Evolutionary conservation across 306 rosid genomes (phyloP), one percentile per base, ranked within the genome.

Genomic region (Trichosanthes truncata): DNA sequence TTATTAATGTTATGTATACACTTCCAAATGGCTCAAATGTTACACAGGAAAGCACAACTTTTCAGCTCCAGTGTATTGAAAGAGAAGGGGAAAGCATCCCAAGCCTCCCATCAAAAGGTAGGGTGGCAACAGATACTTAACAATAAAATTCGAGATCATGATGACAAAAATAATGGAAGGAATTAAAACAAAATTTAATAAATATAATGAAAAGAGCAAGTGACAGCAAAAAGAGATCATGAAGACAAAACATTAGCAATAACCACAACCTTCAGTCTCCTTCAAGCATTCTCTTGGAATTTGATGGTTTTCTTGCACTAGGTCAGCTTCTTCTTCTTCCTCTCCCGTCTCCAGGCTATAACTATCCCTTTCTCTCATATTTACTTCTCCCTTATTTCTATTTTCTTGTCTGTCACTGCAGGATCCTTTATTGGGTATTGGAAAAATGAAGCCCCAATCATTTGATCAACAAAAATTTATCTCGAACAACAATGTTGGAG

Each of bases 391-490:
- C 75, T 73, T 78, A 61, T 83, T 87, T 80, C 85, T 84, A 82
- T 82, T 86, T 74, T 81, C 89, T 78, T 80, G 81, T 79, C 88
- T 86, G 86, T 88, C 89, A 82, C 90, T 84, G 65, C 80, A 33
- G 79, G 82, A 82, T 84, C 82, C 81, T 82, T 82, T 80, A 79
- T 83, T 90, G 76, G 76, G 76, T 71, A 71, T 84, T 80, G 84
- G 51, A 87, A 83, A 89, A 89, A 83, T 85, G 87, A 77, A 91
- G 85, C 74, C 91, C 90, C 91, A 85, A 86, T 88, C 88, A 83
- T 86, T 31, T 36, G 63, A 75, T 51, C 55, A 51, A 74, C 43
- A 35, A 46, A 52, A 52, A 17, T n/a, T 45, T 45, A 71, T 45
- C 76, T 71, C 74, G 25, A 68, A 40, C 51, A 68, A 68, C 74